Percentiles rank a stretch among this genome's conserved stretches.
phyloP scores from a whole-genome alignment of 1,284 basidiomycete genomes.

The Ustilago shanxiensis region DNA sequence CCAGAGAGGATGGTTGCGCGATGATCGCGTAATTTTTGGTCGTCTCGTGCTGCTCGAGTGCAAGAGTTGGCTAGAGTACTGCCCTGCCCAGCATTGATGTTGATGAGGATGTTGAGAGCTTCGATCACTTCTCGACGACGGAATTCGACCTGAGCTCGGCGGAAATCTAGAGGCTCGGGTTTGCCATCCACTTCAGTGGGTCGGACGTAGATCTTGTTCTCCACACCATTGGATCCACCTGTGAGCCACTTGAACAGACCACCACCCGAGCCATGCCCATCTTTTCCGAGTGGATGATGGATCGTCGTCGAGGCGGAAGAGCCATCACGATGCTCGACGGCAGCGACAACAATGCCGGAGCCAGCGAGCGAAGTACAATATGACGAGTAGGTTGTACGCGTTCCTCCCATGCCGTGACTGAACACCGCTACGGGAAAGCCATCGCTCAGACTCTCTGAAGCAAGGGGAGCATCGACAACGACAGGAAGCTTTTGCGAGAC shows the following conservation, averaged over 20 bases:
- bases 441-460: conserved; percentile 2
- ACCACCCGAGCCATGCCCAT: background rate
- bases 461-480: conserved; percentile 26
- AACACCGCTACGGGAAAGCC: conserved; percentile 59
- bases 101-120: conserved; percentile 38
- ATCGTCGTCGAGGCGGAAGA: conserved; percentile 51
- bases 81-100: conserved; percentile 46
- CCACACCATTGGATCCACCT: conserved; percentile 24
- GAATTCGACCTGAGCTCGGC: conserved; percentile 54
- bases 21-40: conserved; percentile 14
- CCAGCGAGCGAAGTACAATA: conserved; percentile 55
- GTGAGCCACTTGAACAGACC: conserved; percentile 34
- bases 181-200: conserved; percentile 47
- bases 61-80: conserved; percentile 17
- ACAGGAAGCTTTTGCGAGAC: conserved; percentile 45
- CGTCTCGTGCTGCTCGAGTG: conserved; percentile 32
- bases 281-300: conserved; percentile 22
- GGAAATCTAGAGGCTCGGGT: conserved; percentile 33
- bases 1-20: conserved; percentile 20
- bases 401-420: conserved; percentile 63
- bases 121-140: conserved; percentile 56
- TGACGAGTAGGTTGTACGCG: conserved; percentile 55
- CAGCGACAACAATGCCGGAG: conserved; percentile 60
- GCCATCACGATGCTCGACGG: conserved; percentile 64
- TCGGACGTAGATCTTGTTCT: conserved; percentile 52